Evolutionary conservation across 73 alveolate species (phyloP).

Genomic region (Stentor coeruleus): DNA sequence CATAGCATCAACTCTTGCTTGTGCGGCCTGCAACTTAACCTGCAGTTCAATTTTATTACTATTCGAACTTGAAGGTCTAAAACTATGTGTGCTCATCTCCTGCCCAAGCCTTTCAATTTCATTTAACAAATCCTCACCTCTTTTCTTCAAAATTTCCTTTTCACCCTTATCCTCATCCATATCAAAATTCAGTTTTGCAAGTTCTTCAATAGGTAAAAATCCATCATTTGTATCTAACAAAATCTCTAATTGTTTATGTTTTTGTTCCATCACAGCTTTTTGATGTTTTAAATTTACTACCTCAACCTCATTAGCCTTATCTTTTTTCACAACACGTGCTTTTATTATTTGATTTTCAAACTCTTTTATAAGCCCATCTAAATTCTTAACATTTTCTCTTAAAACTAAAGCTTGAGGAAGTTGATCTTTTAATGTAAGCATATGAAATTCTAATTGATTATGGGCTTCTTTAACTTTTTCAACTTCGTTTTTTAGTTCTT

Average conservation of each 20-base stretch:
- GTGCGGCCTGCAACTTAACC: conserved; percentile 23
- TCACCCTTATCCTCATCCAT: not conserved
- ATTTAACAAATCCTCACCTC: not conserved
- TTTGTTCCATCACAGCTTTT: not conserved
- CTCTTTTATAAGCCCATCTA: conserved; percentile 7
- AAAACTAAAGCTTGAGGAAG: not conserved
- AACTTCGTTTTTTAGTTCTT: conserved; percentile 3
- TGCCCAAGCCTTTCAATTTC: conserved; percentile 10
- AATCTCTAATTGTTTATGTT: not conserved
- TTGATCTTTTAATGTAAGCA: not conserved
- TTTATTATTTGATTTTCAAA: conserved; percentile 13
- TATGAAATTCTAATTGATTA: conserved; percentile 2
- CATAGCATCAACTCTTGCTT: conserved; percentile 16
- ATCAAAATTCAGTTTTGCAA: not conserved
- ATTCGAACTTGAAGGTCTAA: not conserved
- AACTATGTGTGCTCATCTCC: not conserved
- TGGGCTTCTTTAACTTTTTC: conserved; percentile 17
- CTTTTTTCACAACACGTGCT: not conserved
- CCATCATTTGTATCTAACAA: conserved; percentile 12
- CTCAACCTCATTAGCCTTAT: not conserved
- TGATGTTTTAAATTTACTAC: not conserved
- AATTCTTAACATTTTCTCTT: conserved; percentile 8
- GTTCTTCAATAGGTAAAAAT: conserved; percentile 4
- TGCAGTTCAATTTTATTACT: conserved; percentile 7
- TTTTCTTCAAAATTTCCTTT: not conserved